phyloP scores from a whole-genome alignment of 1,284 basidiomycete species.

The Microbotryomycetes sp. region DNA sequence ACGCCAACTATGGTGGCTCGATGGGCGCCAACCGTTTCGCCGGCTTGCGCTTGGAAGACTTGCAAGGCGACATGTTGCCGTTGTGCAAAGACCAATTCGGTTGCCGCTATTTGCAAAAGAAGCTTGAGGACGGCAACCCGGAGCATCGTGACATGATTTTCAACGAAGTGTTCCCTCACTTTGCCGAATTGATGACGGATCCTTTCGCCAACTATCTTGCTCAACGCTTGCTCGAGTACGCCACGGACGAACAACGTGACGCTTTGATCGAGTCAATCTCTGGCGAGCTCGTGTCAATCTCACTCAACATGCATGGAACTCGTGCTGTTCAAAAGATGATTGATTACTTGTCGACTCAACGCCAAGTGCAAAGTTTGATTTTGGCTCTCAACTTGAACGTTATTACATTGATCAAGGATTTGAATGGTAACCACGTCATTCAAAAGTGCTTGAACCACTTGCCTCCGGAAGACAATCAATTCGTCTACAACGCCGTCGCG shows the following conservation, averaged over 20 bases:
- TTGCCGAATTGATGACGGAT: conserved; percentile 98
- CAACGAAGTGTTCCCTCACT: conserved; percentile 94
- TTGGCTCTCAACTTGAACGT: conserved; percentile 94
- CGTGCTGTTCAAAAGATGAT: conserved; percentile 99
- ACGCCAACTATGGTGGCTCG: conserved; percentile 16
- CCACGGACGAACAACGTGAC: conserved; percentile 95
- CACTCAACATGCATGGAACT: conserved; percentile 99
- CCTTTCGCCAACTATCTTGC: conserved; percentile 99
- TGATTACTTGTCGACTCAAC: conserved; percentile 91
- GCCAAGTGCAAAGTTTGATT: conserved; percentile 97
- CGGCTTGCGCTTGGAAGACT: conserved; percentile 87
- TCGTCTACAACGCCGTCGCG: conserved; percentile 99
- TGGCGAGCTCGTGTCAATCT: conserved; percentile 94
- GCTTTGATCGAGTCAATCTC: conserved; percentile 96
- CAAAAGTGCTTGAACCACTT: conserved; percentile 99
- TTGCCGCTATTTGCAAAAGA: conserved; percentile 97
- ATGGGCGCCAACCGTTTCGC: conserved; percentile 77
- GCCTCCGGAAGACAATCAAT: conserved; percentile 94
- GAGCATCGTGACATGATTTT: conserved; percentile 99
- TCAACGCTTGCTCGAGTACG: conserved; percentile 95
- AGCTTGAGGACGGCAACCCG: conserved; percentile 88
- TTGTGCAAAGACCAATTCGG: conserved; percentile 99
- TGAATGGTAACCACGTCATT: conserved; percentile 99
- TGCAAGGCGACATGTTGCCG: conserved; percentile 82
- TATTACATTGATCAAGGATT: conserved; percentile 98